A percentile compares a stretch with the other conserved stretches of the same genome.
phyloP scores from a whole-genome alignment of 169 alveolate species.

The Sarcocystis neurona region DNA sequence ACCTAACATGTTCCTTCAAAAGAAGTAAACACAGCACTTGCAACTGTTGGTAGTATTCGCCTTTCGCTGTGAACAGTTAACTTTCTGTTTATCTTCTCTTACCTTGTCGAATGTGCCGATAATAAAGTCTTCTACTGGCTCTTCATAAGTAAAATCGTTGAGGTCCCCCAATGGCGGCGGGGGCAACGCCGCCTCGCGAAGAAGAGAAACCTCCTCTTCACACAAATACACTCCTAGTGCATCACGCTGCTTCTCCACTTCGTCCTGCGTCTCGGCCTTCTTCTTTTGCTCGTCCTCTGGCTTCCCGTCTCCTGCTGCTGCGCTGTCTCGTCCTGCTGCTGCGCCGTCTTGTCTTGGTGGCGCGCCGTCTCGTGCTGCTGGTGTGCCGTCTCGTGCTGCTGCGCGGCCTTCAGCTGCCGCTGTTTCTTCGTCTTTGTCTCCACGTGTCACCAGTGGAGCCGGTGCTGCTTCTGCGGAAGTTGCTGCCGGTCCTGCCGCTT shows the following conservation, averaged over 20 bases:
- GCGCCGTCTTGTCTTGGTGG: not conserved
- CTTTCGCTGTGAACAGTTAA: too few species aligned
- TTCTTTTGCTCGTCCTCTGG: not conserved
- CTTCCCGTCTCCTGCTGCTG: not conserved
- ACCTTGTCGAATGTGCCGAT: conserved; percentile 11
- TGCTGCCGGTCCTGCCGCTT: not conserved
- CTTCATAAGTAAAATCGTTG: not conserved
- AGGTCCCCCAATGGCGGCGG: conserved; percentile 7
- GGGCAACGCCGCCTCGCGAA: not conserved
- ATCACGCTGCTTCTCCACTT: not conserved
- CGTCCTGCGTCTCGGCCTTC: too few species aligned
- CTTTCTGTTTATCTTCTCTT: too few species aligned
- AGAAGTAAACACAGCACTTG: too few species aligned
- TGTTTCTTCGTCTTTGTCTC: not conserved
- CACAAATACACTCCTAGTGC: not conserved
- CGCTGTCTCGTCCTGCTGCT: not conserved
- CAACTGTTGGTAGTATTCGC: too few species aligned
- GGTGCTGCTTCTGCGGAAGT: not conserved
- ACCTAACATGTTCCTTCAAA: too few species aligned
- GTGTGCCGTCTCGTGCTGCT: not conserved
- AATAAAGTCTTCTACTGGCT: not conserved
- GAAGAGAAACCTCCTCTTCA: not conserved
- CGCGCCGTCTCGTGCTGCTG: too few species aligned
- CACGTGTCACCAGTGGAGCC: too few species aligned
- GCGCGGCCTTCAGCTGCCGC: not conserved